These are phyloP conservation scores for Ustilago crameri DNA, from an alignment of 1,284 basidiomycete species.

Conservation along the genomic window DNA sequence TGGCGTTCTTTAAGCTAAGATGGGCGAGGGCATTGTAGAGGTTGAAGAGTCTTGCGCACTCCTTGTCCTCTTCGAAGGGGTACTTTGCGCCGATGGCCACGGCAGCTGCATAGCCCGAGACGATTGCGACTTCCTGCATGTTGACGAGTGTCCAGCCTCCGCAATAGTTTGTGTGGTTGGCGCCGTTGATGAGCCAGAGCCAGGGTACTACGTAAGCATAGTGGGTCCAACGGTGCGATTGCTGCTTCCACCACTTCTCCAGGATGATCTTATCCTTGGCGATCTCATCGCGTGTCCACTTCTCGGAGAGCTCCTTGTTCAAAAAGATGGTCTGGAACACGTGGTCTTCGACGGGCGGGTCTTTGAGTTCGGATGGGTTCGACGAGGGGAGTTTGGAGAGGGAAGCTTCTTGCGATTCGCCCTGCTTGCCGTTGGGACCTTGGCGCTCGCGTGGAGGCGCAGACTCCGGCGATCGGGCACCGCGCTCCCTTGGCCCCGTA, in stretches of 20 bases:
- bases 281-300: constrained; percentile 74
- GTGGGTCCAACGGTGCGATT: constrained; percentile 74
- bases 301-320: constrained; percentile 71
- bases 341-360: constrained; percentile 70
- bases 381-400: constrained; percentile 28
- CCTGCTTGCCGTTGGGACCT: constrained; percentile 44
- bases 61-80: constrained; percentile 68
- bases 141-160: constrained; percentile 71
- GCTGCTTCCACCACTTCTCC: constrained; percentile 76
- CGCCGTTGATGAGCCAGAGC: constrained; percentile 75
- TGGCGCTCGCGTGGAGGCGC: constrained; percentile 51
- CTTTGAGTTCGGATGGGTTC: constrained; percentile 27
- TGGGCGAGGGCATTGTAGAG: constrained; percentile 71
- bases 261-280: constrained; percentile 72
- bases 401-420: constrained; percentile 31
- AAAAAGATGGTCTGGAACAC: constrained; percentile 78
- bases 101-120: constrained; percentile 75
- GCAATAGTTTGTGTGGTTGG: constrained; percentile 69
- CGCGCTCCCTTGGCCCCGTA: constrained; percentile 36
- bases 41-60: constrained; percentile 71
- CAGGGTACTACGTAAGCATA: constrained; percentile 73
- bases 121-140: constrained; percentile 75
- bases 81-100: constrained; percentile 74
- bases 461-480: constrained; percentile 19
- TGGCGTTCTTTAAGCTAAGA: constrained; percentile 60